These are phyloP conservation scores for Ophiosphaerella korrae DNA, from an alignment of 2,329 filamentous ascomycete species.

Conservation along the genomic window DNA sequence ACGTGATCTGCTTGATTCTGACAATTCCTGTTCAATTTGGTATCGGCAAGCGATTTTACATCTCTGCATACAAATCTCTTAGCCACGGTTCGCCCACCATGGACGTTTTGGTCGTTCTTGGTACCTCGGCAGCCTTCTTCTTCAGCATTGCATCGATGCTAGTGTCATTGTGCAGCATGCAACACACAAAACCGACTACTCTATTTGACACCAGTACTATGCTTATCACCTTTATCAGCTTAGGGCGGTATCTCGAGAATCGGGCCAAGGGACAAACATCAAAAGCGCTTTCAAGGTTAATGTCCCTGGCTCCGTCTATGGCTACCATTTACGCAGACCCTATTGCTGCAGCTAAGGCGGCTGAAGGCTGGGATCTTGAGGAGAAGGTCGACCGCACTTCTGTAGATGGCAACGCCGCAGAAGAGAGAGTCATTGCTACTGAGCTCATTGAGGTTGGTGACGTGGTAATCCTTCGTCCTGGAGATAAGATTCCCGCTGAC, in stretches of 20 bases:
- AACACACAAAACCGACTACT: conserved; percentile 80
- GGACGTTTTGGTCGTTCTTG: conserved; percentile 93
- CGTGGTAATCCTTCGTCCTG: conserved; percentile 88
- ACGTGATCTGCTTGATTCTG: conserved; percentile 79
- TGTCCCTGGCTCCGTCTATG: conserved; percentile 96
- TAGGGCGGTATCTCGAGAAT: conserved; percentile 92
- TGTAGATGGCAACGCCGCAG: conserved; percentile 65
- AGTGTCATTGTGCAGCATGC: conserved; percentile 74
- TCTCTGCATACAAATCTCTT: conserved; percentile 90
- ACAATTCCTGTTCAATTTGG: conserved; percentile 97
- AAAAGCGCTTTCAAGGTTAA: conserved; percentile 87
- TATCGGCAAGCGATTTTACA: conserved; percentile 91
- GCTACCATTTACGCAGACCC: conserved; percentile 95
- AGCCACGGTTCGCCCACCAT: conserved; percentile 93
- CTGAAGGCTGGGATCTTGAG: conserved; percentile 72
- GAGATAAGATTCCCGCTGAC: conserved; percentile 96
- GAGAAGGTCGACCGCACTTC: conserved; percentile 53
- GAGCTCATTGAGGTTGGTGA: conserved; percentile 94
- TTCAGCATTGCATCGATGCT: conserved; percentile 90
- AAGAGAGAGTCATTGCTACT: conserved; percentile 86
- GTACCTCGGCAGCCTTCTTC: conserved; percentile 94
- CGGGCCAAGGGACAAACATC: conserved; percentile 95
- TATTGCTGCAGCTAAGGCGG: conserved; percentile 88
- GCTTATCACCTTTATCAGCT: conserved; percentile 93
- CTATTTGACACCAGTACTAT: conserved; percentile 98